Base-by-base conservation (phyloP, 805 yeast species). In the Brettanomyces naardenensis region DNA sequence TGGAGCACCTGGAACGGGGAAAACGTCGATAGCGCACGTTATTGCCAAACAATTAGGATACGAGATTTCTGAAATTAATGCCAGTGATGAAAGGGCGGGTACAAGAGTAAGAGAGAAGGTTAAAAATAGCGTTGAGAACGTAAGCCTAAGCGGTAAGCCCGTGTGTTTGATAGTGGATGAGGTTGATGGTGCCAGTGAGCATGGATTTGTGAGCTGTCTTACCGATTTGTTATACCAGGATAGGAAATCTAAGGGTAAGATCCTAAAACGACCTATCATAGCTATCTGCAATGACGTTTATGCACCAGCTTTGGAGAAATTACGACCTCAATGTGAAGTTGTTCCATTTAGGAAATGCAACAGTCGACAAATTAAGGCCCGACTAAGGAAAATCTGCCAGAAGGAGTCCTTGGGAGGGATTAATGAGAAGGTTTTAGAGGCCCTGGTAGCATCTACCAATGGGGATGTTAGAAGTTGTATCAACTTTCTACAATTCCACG, bases 1-100 rank as follows among this genome's bases (percentile, higher is more conserved):
- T 54, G 98, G 98, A 0, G 92, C 95, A 0, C 88, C 95, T 0
- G 98, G 98, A 2, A 69, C 82, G 14, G 98, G 98, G 7, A 90
- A 90, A 54, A 89, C 97, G 0, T 75, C 92, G 0, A 79, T 88
- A 2, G 86, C 90, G 0, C 96, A 89, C 52, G 74, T 87, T 1
- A 70, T 88, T 27, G 92, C 95, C 3, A 69, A 68, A 33, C 95
- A 85, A 45, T 72, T 84, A 28, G 95, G 95, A 0, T 90, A 83
- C 54, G 75, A 78, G 33, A 72, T 83, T 0, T 70, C 82, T 47
- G 98, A 90, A 50, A 71, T 90, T 43, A 90, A 90, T 60, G 95
- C 97, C 5, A 74, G 83, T 56, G 88, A 80, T 50, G 87, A 81
- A 52, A 66, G 90, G 43, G 71, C 81, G 0, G 85, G 82, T 0